Conservation (phyloP, 2,329 filamentous ascomycete species). For the Tolypocladium amazonense region DNA sequence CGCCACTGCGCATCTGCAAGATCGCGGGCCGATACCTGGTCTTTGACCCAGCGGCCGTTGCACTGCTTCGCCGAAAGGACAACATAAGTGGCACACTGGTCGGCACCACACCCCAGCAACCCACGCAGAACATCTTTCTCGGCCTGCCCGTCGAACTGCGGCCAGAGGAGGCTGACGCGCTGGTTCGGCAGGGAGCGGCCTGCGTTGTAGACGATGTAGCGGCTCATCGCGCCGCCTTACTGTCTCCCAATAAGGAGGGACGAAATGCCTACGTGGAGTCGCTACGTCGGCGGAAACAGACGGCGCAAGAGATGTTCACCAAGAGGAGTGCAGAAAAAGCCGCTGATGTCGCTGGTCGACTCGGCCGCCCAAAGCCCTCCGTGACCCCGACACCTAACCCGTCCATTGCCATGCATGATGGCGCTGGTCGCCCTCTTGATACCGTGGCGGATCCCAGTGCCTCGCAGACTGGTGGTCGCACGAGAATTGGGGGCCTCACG, state of each 20-base stretch:
- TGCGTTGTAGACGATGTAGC: constrained; percentile 72
- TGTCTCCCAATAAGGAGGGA: constrained; percentile 43
- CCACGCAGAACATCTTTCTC: constrained; percentile 90
- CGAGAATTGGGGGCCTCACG: constrained; percentile 13
- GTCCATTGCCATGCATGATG: background rate
- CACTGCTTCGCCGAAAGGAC: constrained; percentile 66
- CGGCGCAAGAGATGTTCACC: constrained; percentile 27
- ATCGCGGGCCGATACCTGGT: constrained; percentile 76
- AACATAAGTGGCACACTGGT: constrained; percentile 79
- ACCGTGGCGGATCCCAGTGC: background rate
- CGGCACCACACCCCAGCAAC: constrained; percentile 82
- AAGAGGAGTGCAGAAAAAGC: constrained; percentile 27
- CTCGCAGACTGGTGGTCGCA: background rate
- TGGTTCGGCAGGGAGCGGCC: constrained; percentile 67
- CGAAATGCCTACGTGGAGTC: constrained; percentile 54
- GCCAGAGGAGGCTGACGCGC: constrained; percentile 75
- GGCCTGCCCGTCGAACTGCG: constrained; percentile 82
- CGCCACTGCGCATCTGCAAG: constrained; percentile 65
- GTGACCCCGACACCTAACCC: background rate
- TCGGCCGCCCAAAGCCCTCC: constrained; percentile 2
- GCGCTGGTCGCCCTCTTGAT: no score
- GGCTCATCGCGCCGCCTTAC: constrained; percentile 57
- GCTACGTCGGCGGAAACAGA: constrained; percentile 32
- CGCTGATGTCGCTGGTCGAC: constrained; percentile 15
- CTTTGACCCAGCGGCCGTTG: constrained; percentile 75